Conservation (phyloP, 768 basidiomycete genomes). For the Chlorophyllum brunneum region DNA sequence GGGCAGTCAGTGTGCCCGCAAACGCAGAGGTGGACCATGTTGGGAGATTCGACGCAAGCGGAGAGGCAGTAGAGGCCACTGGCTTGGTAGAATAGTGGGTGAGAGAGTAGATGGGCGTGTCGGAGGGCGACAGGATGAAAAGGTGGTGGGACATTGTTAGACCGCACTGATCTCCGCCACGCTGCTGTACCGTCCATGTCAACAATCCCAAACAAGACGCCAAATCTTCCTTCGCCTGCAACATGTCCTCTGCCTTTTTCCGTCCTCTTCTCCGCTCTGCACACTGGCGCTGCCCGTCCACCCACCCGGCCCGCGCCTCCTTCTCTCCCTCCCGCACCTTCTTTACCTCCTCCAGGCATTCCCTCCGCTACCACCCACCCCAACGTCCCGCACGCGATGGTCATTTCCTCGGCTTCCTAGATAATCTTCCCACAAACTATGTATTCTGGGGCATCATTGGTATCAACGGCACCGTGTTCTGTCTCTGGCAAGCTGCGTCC, state of each 20-base stretch:
- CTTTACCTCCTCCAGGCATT: slow-evolving; percentile 19
- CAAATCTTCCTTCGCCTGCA: neutral
- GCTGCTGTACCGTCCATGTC: neutral
- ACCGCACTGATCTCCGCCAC: neutral
- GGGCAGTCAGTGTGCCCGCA: slow-evolving; percentile 81
- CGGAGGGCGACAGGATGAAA: slow-evolving; percentile 81
- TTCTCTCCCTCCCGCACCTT: slow-evolving; percentile 11
- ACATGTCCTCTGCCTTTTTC: slow-evolving; percentile 9
- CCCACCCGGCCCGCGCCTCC: neutral
- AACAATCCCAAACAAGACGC: slow-evolving; percentile 12
- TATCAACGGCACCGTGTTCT: slow-evolving; percentile 59
- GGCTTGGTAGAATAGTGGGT: slow-evolving; percentile 83
- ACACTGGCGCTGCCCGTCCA: neutral
- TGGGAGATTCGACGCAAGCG: slow-evolving; percentile 78
- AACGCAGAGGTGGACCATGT: slow-evolving; percentile 92
- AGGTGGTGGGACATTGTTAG: slow-evolving; percentile 78
- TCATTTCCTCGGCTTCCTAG: slow-evolving; percentile 35
- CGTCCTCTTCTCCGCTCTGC: slow-evolving; percentile 8
- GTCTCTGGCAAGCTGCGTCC: slow-evolving; percentile 44
- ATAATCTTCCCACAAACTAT: slow-evolving; percentile 47
- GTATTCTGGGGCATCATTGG: slow-evolving; percentile 65
- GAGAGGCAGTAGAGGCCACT: slow-evolving; percentile 50
- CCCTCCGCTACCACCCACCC: slow-evolving; percentile 18
- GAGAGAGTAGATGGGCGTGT: slow-evolving; percentile 80
- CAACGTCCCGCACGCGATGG: slow-evolving; percentile 3